Conservation (phyloP, 257 asterid genomes). For the Solanum etuberosum region DNA sequence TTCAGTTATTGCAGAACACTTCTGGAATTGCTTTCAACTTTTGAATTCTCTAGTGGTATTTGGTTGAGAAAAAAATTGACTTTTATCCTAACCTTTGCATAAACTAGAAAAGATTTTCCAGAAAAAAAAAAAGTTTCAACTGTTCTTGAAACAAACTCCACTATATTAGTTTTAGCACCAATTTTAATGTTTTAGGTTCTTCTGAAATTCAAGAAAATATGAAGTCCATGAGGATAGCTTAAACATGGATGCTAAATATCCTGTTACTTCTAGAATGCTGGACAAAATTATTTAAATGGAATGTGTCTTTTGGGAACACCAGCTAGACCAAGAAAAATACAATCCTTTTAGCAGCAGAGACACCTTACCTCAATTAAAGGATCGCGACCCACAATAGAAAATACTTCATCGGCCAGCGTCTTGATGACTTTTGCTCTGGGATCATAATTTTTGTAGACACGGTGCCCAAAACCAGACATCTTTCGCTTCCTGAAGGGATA, state of each 20-base stretch:
- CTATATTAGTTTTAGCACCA: neutral
- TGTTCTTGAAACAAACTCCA: neutral
- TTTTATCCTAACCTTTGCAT: neutral
- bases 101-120: neutral
- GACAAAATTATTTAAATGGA: neutral
- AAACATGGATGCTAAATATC: neutral
- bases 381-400: slow-evolving; percentile 96
- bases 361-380: slow-evolving; percentile 84
- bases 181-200: neutral
- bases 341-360: neutral
- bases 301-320: neutral
- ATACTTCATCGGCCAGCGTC: slow-evolving; percentile 93
- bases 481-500: slow-evolving; percentile 70
- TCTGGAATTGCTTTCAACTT: neutral
- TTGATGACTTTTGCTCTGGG: slow-evolving; percentile 97
- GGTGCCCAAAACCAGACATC: slow-evolving; percentile 99
- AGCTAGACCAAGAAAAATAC: neutral
- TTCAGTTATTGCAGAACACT: neutral
- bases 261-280: neutral
- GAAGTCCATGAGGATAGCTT: neutral
- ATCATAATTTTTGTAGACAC: slow-evolving; percentile 96
- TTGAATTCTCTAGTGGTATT: neutral
- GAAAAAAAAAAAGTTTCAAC: neutral
- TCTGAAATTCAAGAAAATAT: neutral
- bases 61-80: neutral